Base-by-base conservation (phyloP, 768 basidiomycete species). In the Agaricus subrufescens region DNA sequence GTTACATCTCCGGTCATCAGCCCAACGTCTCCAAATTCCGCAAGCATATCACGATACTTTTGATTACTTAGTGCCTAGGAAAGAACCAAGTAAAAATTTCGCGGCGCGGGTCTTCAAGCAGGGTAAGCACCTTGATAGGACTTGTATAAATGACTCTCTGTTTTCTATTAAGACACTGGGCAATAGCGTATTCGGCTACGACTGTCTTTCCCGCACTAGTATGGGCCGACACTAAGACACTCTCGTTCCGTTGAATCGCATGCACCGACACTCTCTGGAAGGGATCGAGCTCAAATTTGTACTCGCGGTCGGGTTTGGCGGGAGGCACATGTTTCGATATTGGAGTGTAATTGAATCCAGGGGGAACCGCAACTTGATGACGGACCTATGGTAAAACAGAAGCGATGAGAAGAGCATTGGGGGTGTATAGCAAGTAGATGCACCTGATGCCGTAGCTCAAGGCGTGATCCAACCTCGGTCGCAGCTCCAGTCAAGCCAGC, bases 1-100 rank as follows among this genome's bases (percentile, higher is more conserved):
- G 97, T 99, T 10, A 98, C 95, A 75, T 99, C 97, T 66, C 97
- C 95, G 2, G 97, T 99, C 96, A 99, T 98, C 30, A 99, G 79
- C 8, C 97, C 97, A 42, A 99, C 97, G 67, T 98, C 97, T 19
- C 94, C 93, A 71, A 99, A 99, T 67, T 93, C 91, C 44, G 92
- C 94, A 11, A 92, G 77, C 87, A 99, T 91, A 70, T 99, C 97
- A 63, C 97, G 89, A 69, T 96, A 99, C 73, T 99, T 98, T 71
- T 99, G 97, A 69, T 99, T 98, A 66, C 94, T 96, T 63, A 98
- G 76, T 1, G 97, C 97, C 96, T 98, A 72, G 44, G 67, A 25
- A 61, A 56, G 47, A 23, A 43, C 46, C 25, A 59, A 54, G 54
- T 66, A 64, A 68, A 69, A 56, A 55, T 31, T 38, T 51, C 58